Conservation (phyloP, 352 stramenopile species). For the Phytophthora litchii region DNA sequence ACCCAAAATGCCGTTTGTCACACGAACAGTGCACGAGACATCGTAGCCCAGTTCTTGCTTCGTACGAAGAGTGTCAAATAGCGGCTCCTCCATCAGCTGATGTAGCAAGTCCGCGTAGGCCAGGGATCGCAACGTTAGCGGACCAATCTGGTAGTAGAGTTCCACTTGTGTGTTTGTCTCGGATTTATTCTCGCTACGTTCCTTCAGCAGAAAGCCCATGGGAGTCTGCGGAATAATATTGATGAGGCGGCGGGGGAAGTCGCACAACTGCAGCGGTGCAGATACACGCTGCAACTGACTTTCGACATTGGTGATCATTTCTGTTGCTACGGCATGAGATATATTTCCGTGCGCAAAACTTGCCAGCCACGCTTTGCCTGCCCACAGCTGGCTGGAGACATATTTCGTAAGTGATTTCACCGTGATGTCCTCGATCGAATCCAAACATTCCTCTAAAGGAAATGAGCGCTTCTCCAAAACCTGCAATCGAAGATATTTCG, state of each 20-base stretch:
- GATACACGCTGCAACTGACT: constrained; percentile 44
- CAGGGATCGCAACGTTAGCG: constrained; percentile 59
- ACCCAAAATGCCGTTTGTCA: constrained; percentile 83
- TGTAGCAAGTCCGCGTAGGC: constrained; percentile 86
- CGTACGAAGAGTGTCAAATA: constrained; percentile 88
- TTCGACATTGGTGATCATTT: constrained; percentile 55
- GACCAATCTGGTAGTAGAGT: constrained; percentile 88
- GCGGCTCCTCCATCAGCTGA: constrained; percentile 89
- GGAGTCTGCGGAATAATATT: constrained; percentile 52
- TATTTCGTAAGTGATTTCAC: constrained; percentile 48
- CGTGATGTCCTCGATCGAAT: constrained; percentile 48
- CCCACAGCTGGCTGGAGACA: constrained; percentile 53
- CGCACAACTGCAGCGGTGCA: constrained; percentile 24
- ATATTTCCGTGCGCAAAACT: constrained; percentile 84
- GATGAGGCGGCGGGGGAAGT: constrained; percentile 60
- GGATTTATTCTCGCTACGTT: constrained; percentile 68
- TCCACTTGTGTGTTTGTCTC: constrained; percentile 88
- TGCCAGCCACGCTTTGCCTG: constrained; percentile 47
- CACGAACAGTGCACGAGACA: constrained; percentile 84
- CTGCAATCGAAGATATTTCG: constrained; percentile 70
- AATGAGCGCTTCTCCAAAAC: constrained; percentile 62
- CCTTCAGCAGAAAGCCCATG: constrained; percentile 57
- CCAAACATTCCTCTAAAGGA: constrained; percentile 48
- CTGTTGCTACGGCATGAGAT: constrained; percentile 27
- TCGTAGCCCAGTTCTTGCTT: constrained; percentile 91